These are phyloP conservation scores for Hygrocybe punicea DNA, from an alignment of 768 basidiomycete species.

Conservation along the genomic window DNA sequence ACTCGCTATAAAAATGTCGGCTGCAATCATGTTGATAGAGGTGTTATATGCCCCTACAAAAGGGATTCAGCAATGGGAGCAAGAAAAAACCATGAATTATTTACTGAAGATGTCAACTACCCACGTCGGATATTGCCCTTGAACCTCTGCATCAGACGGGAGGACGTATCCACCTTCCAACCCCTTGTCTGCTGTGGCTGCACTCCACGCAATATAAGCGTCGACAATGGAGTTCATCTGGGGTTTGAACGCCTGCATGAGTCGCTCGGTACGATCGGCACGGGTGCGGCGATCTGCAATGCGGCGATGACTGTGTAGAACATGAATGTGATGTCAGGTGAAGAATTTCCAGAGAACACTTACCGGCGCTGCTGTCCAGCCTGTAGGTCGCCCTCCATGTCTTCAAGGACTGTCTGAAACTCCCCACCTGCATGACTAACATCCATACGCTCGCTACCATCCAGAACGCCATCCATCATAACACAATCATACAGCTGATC, in stretches of 20 bases:
- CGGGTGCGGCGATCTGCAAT: constrained; percentile 1
- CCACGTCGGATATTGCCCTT: constrained; percentile 2
- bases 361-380: neutral
- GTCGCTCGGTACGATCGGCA: neutral
- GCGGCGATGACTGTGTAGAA: neutral
- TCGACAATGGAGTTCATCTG: constrained; percentile 10
- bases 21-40: neutral
- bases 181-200: constrained; percentile 1
- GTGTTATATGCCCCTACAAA: no score
- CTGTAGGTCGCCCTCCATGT: neutral
- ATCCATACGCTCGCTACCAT: constrained; percentile 17
- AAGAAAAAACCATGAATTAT: no score
- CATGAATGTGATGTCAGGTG: no score
- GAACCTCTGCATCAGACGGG: neutral
- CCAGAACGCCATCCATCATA: no score
- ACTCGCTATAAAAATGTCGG: no score
- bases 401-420: neutral
- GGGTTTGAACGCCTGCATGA: neutral
- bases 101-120: neutral
- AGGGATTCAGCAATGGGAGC: no score
- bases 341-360: no score
- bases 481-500: no score
- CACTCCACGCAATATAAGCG: constrained; percentile 12
- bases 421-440: constrained; percentile 17
- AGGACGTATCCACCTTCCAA: constrained; percentile 5